phyloP scores from a whole-genome alignment of 768 basidiomycete species.

The Leccinum ochraceum region DNA sequence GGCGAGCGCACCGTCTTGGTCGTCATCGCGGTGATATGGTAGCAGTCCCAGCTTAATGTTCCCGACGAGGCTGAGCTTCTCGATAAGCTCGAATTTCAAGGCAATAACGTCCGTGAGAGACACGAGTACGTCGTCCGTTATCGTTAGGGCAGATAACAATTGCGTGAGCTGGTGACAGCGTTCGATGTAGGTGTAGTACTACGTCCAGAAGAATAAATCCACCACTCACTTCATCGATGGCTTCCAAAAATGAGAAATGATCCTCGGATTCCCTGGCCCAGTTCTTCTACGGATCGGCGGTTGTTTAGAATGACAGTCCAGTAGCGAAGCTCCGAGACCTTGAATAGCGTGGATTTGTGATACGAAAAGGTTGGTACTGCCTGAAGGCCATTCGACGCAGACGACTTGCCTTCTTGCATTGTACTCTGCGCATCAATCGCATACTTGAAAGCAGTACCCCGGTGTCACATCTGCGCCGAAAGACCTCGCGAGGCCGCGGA shows the following conservation, averaged over 20 bases:
- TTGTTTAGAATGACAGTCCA: slow-evolving; percentile 44
- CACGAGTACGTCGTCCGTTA: no score
- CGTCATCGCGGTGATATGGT: no score
- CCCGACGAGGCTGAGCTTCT: no score
- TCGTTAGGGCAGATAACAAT: slow-evolving; percentile 5
- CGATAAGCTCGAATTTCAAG: no score
- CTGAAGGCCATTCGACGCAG: not conserved
- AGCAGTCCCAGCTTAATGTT: no score
- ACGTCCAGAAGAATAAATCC: not conserved
- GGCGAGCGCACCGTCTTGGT: no score
- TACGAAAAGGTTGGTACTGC: not conserved
- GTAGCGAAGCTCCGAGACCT: not conserved
- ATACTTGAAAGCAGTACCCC: not conserved
- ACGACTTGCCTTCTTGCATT: slow-evolving; percentile 28
- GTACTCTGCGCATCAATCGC: slow-evolving; percentile 2
- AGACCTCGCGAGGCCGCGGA: no score
- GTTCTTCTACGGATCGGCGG: slow-evolving; percentile 37
- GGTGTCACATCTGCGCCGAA: no score
- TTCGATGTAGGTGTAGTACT: not conserved
- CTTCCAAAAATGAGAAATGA: slow-evolving; percentile 36
- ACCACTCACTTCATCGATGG: slow-evolving; percentile 35
- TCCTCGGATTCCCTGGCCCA: slow-evolving; percentile 40
- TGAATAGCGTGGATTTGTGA: not conserved
- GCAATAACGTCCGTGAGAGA: no score
- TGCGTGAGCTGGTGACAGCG: slow-evolving; percentile 33